Percentiles rank a stretch among this genome's conserved stretches.
Conservation (phyloP, 1,139 yeast genomes). For the Zygoascus sp. region DNA sequence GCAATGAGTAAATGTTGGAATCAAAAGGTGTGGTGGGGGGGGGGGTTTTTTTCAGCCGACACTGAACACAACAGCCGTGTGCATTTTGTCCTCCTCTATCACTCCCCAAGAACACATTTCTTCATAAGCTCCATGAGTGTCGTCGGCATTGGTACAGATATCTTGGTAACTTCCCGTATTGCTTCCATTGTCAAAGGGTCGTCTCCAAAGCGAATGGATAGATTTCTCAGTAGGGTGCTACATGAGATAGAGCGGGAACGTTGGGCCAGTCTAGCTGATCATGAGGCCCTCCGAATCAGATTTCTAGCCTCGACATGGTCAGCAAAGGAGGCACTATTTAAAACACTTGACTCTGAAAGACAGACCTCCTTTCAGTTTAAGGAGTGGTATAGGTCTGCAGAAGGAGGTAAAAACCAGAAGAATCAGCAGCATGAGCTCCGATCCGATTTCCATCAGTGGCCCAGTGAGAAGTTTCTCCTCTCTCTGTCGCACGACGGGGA, state of each 20-base stretch:
- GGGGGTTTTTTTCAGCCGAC: neutral
- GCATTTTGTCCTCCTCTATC: too few relatives aligned
- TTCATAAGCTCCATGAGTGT: slow-evolving; percentile 26
- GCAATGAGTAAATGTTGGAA: neutral
- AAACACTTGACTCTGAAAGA: slow-evolving; percentile 47
- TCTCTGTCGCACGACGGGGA: slow-evolving; percentile 68
- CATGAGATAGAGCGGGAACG: slow-evolving; percentile 33
- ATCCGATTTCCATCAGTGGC: slow-evolving; percentile 11
- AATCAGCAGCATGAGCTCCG: slow-evolving; percentile 27
- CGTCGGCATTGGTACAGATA: slow-evolving; percentile 60
- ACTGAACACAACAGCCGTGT: too few relatives aligned
- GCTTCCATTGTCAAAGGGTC: slow-evolving; percentile 36
- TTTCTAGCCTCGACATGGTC: slow-evolving; percentile 67
- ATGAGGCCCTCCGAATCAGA: slow-evolving; percentile 12
- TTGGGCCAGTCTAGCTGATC: neutral
- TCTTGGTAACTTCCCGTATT: slow-evolving; percentile 51
- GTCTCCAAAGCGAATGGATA: slow-evolving; percentile 28
- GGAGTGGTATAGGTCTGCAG: slow-evolving; percentile 50
- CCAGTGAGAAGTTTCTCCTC: slow-evolving; percentile 48
- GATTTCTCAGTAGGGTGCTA: slow-evolving; percentile 49
- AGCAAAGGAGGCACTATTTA: slow-evolving; percentile 68
- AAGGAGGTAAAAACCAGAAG: slow-evolving; percentile 21
- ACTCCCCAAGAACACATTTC: neutral
- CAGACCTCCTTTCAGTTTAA: slow-evolving; percentile 54
- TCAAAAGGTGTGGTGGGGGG: neutral